Evolutionary conservation across 1,139 yeast genomes (phyloP).

Genomic region (Yamadazyma jaroonii): DNA sequence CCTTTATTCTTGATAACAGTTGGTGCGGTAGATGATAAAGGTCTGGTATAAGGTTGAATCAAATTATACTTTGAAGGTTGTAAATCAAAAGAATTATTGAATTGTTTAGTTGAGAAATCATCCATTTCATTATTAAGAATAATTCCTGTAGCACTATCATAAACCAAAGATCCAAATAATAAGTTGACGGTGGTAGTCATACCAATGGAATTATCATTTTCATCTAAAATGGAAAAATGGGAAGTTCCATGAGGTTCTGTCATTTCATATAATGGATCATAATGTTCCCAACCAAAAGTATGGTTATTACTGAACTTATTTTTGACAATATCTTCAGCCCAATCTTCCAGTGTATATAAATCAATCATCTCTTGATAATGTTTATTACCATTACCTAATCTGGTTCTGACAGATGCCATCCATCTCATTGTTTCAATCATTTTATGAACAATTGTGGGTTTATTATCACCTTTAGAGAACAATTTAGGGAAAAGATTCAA

Average conservation of each 20-base stretch:
- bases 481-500: slow-evolving; percentile 54
- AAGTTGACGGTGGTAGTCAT: slow-evolving; percentile 91
- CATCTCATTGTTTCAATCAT: slow-evolving; percentile 88
- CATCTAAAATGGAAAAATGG: slow-evolving; percentile 76
- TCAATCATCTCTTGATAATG: slow-evolving; percentile 25
- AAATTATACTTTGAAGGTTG: slow-evolving; percentile 80
- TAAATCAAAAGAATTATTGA: slow-evolving; percentile 73
- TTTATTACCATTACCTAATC: slow-evolving; percentile 62
- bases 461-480: slow-evolving; percentile 20
- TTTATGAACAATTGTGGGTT: slow-evolving; percentile 56
- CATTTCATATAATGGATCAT: slow-evolving; percentile 73
- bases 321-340: slow-evolving; percentile 51
- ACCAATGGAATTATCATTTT: slow-evolving; percentile 69
- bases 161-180: slow-evolving; percentile 76
- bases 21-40: slow-evolving; percentile 83
- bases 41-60: slow-evolving; percentile 73
- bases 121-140: slow-evolving; percentile 92
- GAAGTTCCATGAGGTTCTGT: slow-evolving; percentile 86
- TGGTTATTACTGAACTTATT: slow-evolving; percentile 43
- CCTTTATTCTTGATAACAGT: slow-evolving; percentile 56
- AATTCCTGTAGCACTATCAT: slow-evolving; percentile 79
- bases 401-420: slow-evolving; percentile 82
- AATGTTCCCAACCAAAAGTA: slow-evolving; percentile 70
- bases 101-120: slow-evolving; percentile 78
- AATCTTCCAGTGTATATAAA: slow-evolving; percentile 37